Conservation (phyloP, 352 stramenopile genomes). For the Phytophthora foliorum region DNA sequence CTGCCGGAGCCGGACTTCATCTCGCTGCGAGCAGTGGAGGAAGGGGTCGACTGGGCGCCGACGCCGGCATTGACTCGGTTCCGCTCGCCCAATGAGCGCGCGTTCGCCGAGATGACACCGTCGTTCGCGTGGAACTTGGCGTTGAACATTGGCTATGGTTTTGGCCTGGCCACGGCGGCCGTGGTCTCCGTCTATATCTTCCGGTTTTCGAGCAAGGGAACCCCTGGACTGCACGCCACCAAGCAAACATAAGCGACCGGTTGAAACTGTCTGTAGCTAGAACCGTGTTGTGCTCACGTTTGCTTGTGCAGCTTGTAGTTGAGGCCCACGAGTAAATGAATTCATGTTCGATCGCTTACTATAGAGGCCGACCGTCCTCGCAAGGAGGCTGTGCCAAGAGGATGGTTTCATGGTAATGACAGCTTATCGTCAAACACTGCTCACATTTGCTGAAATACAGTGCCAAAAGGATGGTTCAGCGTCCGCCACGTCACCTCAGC, state of each 20-base stretch:
- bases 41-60: slow-evolving; percentile 27
- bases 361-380: not conserved
- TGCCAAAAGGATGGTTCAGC: slow-evolving; percentile 10
- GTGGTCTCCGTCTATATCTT: slow-evolving; percentile 71
- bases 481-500: slow-evolving; percentile 5
- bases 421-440: not conserved
- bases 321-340: slow-evolving; percentile 26
- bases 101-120: slow-evolving; percentile 45
- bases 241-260: slow-evolving; percentile 44
- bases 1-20: slow-evolving; percentile 42
- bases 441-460: not conserved
- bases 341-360: slow-evolving; percentile 17
- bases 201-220: slow-evolving; percentile 56
- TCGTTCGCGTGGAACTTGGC: slow-evolving; percentile 44
- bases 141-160: slow-evolving; percentile 52
- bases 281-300: slow-evolving; percentile 11
- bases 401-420: not conserved
- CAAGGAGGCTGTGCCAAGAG: no score
- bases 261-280: slow-evolving; percentile 21
- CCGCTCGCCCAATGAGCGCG: slow-evolving; percentile 44
- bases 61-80: slow-evolving; percentile 29
- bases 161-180: slow-evolving; percentile 58
- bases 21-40: slow-evolving; percentile 30
- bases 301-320: slow-evolving; percentile 10
- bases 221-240: slow-evolving; percentile 23